Evolutionary conservation across 495 filamentous ascomycete species (phyloP), one percentile per base, ranked within the genome.

Genomic region (Pyrenula massariospora): DNA sequence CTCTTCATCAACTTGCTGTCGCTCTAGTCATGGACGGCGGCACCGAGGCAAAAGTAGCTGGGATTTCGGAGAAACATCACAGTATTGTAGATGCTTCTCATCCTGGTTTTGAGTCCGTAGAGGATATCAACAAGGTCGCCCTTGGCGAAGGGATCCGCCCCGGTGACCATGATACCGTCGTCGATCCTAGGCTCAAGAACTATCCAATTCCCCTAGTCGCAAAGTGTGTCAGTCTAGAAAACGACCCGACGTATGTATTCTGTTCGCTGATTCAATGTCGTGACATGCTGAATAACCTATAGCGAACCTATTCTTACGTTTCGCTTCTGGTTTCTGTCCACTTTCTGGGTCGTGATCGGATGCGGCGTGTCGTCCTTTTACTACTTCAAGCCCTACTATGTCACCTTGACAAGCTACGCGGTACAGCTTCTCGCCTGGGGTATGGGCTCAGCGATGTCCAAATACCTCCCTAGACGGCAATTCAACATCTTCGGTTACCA

Each of bases 351-450:
- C 2, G 60, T 70, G 11, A 67, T 69, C 36, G 70, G 66, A 2
- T 66, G 64, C 2, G 69, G 68, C 25, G 66, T 73, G 61, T 63
- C 63, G 1, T 69, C 69, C 0, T 70, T 74, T 50, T 74, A 71
- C 57, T 70, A 73, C 60, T 67, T 61, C 56, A 62, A 69, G 12
- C 71, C 31, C 31, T 42, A 42, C 31, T 42, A 42, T 15, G 31
- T 42, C 15, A 42, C 8, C 15, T 15, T 42, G 31, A 42, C 31
- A 8, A 42, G 31, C 57, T 55, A 22, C 47, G 25, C 31, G 54
- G 54, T 48, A 42, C 54, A 36, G 15, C 54, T 55, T 55, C 54
- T 47, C 10, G 31, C 31, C 54, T 55, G 54, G 54, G 54, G 55
- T 12, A 25, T 54, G 31, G 31, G 31, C 31, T 42, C 5, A 5